Conservation (phyloP, 305 asterid genomes). For the Fraxinus baroniana region DNA sequence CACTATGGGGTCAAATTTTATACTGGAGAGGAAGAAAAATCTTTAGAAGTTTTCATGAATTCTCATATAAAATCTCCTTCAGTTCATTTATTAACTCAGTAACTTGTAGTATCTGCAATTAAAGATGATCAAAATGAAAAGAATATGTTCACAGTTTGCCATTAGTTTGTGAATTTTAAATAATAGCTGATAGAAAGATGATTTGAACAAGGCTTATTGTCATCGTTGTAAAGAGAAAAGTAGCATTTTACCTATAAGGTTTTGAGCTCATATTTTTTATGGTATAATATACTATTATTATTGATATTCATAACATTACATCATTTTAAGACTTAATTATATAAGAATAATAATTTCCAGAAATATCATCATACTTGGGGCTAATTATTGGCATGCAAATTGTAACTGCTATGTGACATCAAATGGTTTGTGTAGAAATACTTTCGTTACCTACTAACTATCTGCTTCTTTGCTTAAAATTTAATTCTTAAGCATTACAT, state of each 20-base stretch:
- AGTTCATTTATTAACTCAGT: background rate
- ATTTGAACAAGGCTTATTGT: background rate
- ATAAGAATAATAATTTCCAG: background rate
- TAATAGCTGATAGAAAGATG: background rate
- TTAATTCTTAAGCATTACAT: background rate
- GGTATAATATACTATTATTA: background rate
- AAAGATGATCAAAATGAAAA: background rate
- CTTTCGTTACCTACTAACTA: background rate
- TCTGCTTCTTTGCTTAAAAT: background rate
- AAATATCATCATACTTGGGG: background rate
- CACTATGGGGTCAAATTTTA: background rate
- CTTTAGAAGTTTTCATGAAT: background rate
- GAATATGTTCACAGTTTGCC: background rate
- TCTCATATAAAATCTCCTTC: background rate
- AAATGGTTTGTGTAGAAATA: background rate
- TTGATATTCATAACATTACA: background rate
- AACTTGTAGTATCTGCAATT: background rate
- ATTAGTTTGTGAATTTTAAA: background rate
- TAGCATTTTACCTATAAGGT: background rate
- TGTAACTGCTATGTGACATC: background rate
- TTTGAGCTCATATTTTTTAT: background rate
- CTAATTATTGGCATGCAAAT: background rate
- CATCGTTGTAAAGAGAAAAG: background rate
- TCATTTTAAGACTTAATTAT: background rate
- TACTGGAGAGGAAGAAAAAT: background rate